phyloP scores from a whole-genome alignment of 129 eudicot genomes.

The Helichrysum umbraculigerum region DNA sequence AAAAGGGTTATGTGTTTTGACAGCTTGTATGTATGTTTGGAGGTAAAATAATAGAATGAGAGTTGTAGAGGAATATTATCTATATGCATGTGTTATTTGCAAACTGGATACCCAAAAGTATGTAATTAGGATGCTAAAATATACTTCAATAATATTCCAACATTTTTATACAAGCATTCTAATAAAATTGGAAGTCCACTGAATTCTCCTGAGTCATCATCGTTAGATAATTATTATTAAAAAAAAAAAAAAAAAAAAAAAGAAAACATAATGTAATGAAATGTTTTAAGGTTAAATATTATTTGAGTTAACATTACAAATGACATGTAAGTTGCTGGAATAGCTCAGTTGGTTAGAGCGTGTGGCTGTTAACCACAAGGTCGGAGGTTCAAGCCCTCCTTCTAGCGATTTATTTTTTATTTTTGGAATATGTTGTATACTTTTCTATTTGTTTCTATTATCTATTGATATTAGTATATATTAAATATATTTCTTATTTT shows the following conservation, averaged over 20 bases:
- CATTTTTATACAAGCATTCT: background rate
- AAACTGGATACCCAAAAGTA: background rate
- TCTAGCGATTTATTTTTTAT: constrained; percentile 44
- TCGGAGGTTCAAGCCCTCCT: constrained; percentile 93
- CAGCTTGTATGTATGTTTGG: constrained; percentile 16
- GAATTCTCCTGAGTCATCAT: background rate
- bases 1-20: constrained; percentile 8
- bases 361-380: constrained; percentile 99
- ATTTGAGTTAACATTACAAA: too few relatives aligned
- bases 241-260: too few relatives aligned
- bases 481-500: too few relatives aligned
- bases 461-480: too few relatives aligned
- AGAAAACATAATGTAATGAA: too few relatives aligned
- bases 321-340: constrained; percentile 45
- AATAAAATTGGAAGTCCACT: background rate
- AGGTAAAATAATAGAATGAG: constrained; percentile 6
- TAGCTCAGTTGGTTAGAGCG: constrained; percentile 99
- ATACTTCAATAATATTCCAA: background rate
- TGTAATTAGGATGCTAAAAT: background rate
- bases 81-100: background rate
- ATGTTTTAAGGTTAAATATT: too few relatives aligned
- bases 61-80: constrained; percentile 1
- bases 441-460: too few relatives aligned
- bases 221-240: background rate
- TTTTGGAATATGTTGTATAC: too few relatives aligned